These are phyloP conservation scores for Xylaria bambusicola DNA, from an alignment of 495 filamentous ascomycete genomes.

Conservation along the genomic window DNA sequence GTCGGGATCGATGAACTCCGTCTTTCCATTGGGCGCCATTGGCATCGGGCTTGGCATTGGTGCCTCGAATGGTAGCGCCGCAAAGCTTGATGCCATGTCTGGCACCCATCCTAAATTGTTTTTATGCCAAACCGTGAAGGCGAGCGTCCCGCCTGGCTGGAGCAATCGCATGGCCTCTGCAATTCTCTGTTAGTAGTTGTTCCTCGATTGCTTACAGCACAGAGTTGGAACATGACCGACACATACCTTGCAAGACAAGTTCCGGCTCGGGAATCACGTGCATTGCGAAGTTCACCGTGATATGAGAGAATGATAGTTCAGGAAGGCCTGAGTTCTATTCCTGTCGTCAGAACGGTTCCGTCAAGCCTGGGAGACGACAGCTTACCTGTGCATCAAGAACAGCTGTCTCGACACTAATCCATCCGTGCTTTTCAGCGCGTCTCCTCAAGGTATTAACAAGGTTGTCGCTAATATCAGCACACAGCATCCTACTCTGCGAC, in stretches of 20 bases:
- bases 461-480: constrained; percentile 38
- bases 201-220: no score
- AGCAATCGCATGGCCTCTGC: constrained; percentile 42
- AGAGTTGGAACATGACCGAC: neutral
- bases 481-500: constrained; percentile 39
- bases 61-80: constrained; percentile 41
- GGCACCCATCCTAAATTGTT: constrained; percentile 28
- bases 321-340: constrained; percentile 35
- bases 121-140: constrained; percentile 42
- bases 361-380: neutral
- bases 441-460: constrained; percentile 33
- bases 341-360: constrained; percentile 2
- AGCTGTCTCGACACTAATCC: constrained; percentile 36
- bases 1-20: constrained; percentile 38
- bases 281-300: constrained; percentile 45
- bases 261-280: constrained; percentile 45
- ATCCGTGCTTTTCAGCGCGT: constrained; percentile 30
- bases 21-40: constrained; percentile 36
- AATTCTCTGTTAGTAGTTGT: neutral
- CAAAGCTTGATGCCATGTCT: constrained; percentile 37
- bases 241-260: constrained; percentile 40
- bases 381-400: constrained; percentile 43
- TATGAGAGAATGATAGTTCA: constrained; percentile 37
- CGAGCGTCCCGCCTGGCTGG: constrained; percentile 41
- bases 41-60: constrained; percentile 29